Evolutionary conservation across 1,139 yeast species (phyloP).

Genomic region (Suhomyces chickasaworum): DNA sequence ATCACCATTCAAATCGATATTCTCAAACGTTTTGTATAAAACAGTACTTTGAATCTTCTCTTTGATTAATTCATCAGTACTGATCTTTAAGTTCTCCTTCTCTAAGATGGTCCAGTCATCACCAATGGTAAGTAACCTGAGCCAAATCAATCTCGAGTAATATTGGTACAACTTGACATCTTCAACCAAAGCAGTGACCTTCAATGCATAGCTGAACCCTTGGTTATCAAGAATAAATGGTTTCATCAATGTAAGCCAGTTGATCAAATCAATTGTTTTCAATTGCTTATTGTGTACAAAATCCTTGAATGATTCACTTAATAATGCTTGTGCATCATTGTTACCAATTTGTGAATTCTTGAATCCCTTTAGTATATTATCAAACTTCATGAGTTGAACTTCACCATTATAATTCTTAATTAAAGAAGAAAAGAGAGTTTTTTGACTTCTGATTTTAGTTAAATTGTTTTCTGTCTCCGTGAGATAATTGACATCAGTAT

Average conservation of each 20-base stretch:
- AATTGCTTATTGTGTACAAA: conserved; percentile 46
- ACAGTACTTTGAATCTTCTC: conserved; percentile 44
- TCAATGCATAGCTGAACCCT: conserved; percentile 41
- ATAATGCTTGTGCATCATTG: conserved; percentile 19
- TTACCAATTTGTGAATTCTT: conserved; percentile 23
- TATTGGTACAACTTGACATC: conserved; percentile 28
- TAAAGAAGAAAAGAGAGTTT: conserved; percentile 37
- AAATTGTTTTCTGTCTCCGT: conserved; percentile 51
- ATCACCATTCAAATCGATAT: conserved; percentile 14
- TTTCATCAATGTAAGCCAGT: conserved; percentile 56
- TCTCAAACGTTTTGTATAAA: conserved; percentile 47
- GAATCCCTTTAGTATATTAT: conserved; percentile 25
- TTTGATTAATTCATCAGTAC: conserved; percentile 46
- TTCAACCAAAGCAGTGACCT: conserved; percentile 32
- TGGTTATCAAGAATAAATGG: conserved; percentile 26
- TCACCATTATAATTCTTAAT: conserved; percentile 27
- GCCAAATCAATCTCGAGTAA: conserved; percentile 53
- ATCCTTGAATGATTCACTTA: conserved; percentile 35
- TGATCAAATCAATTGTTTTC: conserved; percentile 51
- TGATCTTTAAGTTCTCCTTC: conserved; percentile 32
- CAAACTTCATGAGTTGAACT: conserved; percentile 22
- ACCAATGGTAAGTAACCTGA: conserved; percentile 56
- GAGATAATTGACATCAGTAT: conserved; percentile 19
- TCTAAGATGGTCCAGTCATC: conserved; percentile 59
- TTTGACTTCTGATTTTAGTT: conserved; percentile 51